Conservation (phyloP, 2,329 filamentous ascomycete species). For the Periconia sp. region DNA sequence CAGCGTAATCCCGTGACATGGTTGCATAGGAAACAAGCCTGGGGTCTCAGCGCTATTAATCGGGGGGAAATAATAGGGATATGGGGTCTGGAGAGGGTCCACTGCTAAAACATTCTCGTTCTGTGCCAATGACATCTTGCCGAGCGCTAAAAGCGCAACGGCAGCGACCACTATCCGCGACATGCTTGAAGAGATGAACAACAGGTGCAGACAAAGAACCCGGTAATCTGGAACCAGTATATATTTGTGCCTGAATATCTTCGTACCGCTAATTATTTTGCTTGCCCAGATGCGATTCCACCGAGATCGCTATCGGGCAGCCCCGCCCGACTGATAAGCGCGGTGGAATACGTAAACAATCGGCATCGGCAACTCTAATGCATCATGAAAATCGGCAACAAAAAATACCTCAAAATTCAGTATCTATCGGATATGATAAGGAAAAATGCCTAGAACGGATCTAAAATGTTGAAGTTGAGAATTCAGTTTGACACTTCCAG, state of each 20-base stretch:
- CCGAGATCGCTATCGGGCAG: too few relatives aligned
- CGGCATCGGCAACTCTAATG: too few relatives aligned
- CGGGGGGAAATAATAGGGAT: constrained; percentile 45
- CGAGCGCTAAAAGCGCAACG: constrained; percentile 3
- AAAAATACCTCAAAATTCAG: too few relatives aligned
- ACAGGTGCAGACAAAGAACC: constrained; percentile 70
- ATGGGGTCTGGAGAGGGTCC: constrained; percentile 33
- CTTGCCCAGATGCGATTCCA: too few relatives aligned
- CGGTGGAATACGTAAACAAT: too few relatives aligned
- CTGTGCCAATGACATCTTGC: constrained; percentile 11
- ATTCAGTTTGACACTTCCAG: too few relatives aligned
- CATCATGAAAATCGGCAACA: too few relatives aligned
- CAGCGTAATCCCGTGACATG: constrained; percentile 65
- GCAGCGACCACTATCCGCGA: neutral
- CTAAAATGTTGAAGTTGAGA: too few relatives aligned
- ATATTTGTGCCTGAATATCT: constrained; percentile 2
- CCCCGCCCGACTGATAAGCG: too few relatives aligned
- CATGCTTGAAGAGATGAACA: constrained; percentile 29
- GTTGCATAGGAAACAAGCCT: constrained; percentile 65
- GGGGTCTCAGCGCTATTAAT: constrained; percentile 29
- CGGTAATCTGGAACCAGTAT: neutral
- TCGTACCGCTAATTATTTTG: too few relatives aligned
- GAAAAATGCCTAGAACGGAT: too few relatives aligned
- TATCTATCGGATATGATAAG: too few relatives aligned
- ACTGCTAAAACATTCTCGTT: constrained; percentile 15